Evolutionary conservation across 1,139 yeast species (phyloP).

Genomic region (Meyerozyma carpophila): DNA sequence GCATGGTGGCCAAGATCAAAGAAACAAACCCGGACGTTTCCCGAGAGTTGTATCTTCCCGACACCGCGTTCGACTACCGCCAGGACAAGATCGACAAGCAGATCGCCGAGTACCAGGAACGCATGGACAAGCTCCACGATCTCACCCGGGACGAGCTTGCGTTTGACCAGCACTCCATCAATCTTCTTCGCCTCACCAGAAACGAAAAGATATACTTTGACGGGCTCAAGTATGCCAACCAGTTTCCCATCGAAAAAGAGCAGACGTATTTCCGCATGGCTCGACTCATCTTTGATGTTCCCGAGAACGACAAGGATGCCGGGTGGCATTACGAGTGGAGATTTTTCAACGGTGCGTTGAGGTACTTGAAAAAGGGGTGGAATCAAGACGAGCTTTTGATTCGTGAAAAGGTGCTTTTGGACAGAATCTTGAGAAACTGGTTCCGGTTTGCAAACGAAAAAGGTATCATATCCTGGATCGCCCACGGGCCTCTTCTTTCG

Average conservation of each 20-base stretch:
- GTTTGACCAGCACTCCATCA: constrained; percentile 11
- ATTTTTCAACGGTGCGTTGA: constrained; percentile 26
- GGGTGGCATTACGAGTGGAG: constrained; percentile 40
- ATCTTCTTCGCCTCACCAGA: constrained; percentile 9
- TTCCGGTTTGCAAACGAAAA: constrained; percentile 27
- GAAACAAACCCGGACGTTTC: constrained; percentile 10
- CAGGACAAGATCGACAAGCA: constrained; percentile 11
- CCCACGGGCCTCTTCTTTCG: constrained; percentile 29
- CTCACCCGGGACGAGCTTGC: constrained; percentile 14
- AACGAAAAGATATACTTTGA: constrained; percentile 21
- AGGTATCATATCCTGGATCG: constrained; percentile 31
- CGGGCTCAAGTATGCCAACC: constrained; percentile 18
- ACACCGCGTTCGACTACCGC: constrained; percentile 13
- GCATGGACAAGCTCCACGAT: constrained; percentile 7
- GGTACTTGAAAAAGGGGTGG: constrained; percentile 19
- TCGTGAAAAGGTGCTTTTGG: constrained; percentile 16
- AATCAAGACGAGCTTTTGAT: constrained; percentile 14
- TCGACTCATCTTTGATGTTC: constrained; percentile 5
- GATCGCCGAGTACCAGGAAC: constrained; percentile 8
- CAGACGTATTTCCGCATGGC: constrained; percentile 16
- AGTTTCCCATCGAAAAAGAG: constrained; percentile 17
- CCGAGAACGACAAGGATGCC: constrained; percentile 19
- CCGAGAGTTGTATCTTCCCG: constrained; percentile 9
- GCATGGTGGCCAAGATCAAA: constrained; percentile 16
- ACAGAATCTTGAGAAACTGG: constrained; percentile 25